These are phyloP conservation scores for Xerocomus brunneocitrinus DNA, from an alignment of 768 basidiomycete species.

Conservation along the genomic window DNA sequence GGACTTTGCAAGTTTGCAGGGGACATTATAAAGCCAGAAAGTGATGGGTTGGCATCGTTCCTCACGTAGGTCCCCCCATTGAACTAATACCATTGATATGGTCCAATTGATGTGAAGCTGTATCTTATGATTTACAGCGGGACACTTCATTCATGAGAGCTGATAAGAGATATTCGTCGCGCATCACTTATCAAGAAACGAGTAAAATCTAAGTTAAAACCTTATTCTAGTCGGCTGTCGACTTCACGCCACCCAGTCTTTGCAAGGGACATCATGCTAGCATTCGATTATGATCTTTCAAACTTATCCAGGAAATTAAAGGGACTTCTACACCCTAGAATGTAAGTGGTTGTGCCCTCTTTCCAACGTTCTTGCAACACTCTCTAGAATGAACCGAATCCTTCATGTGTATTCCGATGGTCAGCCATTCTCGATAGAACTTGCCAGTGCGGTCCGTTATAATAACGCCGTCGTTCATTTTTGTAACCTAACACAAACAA, in stretches of 20 bases:
- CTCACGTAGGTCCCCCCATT: constrained; percentile 27
- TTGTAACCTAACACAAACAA: neutral
- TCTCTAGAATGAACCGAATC: constrained; percentile 32
- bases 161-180: constrained; percentile 12
- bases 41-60: constrained; percentile 4
- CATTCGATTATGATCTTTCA: constrained; percentile 5
- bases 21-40: constrained; percentile 27
- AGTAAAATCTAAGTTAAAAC: neutral
- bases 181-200: constrained; percentile 21
- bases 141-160: constrained; percentile 28
- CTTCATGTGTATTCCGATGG: constrained; percentile 47
- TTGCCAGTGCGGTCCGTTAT: constrained; percentile 47
- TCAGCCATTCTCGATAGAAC: constrained; percentile 48
- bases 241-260: neutral
- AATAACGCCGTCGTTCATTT: neutral
- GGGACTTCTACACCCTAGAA: constrained; percentile 3
- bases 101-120: neutral
- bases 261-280: constrained; percentile 2
- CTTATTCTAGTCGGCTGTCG: neutral
- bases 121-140: constrained; percentile 21
- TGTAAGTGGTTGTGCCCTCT: constrained; percentile 15
- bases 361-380: neutral
- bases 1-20: constrained; percentile 36
- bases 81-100: neutral
- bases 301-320: constrained; percentile 3